Base-by-base conservation (phyloP, 2,329 filamentous ascomycete species). In the Cercospora zeina region DNA sequence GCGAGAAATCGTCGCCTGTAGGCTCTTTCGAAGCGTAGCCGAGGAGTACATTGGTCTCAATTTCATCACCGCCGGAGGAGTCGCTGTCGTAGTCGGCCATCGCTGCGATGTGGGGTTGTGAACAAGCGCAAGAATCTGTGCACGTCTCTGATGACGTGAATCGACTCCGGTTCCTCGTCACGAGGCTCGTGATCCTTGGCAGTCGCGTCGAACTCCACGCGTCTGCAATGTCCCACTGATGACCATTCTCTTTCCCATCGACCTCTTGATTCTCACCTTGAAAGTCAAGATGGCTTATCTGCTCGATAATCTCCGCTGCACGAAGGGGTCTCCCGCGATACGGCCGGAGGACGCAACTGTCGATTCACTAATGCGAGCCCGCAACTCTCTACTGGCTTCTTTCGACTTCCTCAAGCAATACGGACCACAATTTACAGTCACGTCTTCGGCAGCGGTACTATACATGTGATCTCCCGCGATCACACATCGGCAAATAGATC, bases 11-110 rank as follows among this genome's bases (percentile, higher is more conserved):
- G 75, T 99, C 93, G 66, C 91, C 88, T 59, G 87, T 89, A 13
- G 86, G 79, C 59, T 96, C 90, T 73, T 87, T 87, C 1, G 90
- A 89, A 2, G 91, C 90, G 75, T 96, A 99, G 4, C 95, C 95
- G 11, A 99, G 83, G 1, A 97, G 85, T 1, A 97, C 92, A 68
- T 89, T 91, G 6, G 95, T 97, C 75, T 91, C 88, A 16, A 87
- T 89, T 65, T 86, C 91, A 51, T 85, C 84, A 47, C 85, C 79
- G 30, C 82, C 86, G 0, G 90, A 93, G 1, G 88, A 91, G 71
- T 97, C 93, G 74, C 90, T 96, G 70, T 96, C 91, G 78, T 96
- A 96, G 14, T 86, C 82, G 61, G 88, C 69, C 71, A 72, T 72
- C 21, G n/a, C 57, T 58, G 62, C 49, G 36, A 21, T 57, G 24